phyloP scores from a whole-genome alignment of 208 protist genomes.

The Naegleria lovaniensis region DNA sequence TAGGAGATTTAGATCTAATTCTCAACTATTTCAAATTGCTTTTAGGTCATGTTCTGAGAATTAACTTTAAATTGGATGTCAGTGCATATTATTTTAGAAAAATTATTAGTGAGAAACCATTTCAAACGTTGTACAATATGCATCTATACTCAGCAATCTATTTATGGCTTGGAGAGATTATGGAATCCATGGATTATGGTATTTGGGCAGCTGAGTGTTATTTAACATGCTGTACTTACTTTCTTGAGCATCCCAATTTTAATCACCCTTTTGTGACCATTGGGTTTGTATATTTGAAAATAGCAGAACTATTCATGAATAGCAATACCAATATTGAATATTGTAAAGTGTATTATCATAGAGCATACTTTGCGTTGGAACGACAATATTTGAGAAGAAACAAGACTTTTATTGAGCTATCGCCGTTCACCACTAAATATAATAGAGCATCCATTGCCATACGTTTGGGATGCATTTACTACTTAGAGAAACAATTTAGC shows the following conservation, averaged over 20 bases:
- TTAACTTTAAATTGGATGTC: background rate
- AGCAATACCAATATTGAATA: background rate
- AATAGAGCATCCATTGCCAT: background rate
- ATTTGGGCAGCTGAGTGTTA: background rate
- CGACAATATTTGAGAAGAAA: background rate
- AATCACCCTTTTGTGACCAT: background rate
- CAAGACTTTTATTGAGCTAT: conserved; percentile 1
- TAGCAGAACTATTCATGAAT: background rate
- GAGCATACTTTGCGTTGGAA: background rate
- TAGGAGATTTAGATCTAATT: background rate
- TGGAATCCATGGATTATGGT: background rate
- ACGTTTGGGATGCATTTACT: background rate
- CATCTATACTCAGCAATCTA: background rate
- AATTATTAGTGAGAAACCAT: background rate
- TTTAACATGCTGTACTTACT: background rate
- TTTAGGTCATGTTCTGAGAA: background rate
- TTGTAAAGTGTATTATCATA: background rate
- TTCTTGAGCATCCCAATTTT: background rate
- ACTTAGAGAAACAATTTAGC: background rate
- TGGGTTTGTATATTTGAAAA: background rate
- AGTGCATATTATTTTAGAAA: background rate
- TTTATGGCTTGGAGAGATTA: background rate
- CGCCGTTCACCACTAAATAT: background rate
- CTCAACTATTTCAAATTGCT: background rate
- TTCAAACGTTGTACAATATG: background rate